These are phyloP conservation scores for Leptographium procerum DNA, from an alignment of 2,329 filamentous ascomycete genomes.

Conservation along the genomic window DNA sequence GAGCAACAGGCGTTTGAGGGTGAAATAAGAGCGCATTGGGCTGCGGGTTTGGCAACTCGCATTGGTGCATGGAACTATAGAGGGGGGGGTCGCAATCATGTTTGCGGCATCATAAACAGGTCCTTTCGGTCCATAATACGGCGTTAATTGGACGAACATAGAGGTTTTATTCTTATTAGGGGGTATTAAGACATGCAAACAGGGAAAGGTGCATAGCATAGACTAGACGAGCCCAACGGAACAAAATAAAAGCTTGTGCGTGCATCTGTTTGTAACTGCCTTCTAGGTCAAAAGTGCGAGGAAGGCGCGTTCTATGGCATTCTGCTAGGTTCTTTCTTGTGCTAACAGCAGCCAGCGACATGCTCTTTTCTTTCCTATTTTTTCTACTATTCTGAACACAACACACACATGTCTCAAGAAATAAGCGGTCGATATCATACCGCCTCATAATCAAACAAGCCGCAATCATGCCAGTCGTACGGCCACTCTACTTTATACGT, in stretches of 20 bases:
- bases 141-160: not conserved
- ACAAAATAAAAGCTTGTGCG: not conserved
- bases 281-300: not conserved
- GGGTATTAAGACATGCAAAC: not conserved
- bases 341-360: not conserved
- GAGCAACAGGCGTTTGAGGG: not conserved
- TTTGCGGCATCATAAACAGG: not conserved
- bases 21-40: not conserved
- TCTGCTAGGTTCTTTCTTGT: not conserved
- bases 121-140: not conserved
- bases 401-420: not conserved
- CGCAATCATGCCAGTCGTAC: not conserved
- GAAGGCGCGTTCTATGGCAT: not conserved
- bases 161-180: not conserved
- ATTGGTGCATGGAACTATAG: not conserved
- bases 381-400: not conserved
- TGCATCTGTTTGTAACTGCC: not conserved
- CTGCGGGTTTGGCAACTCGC: not conserved
- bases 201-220: not conserved
- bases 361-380: not conserved
- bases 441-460: not conserved
- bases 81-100: too few species aligned
- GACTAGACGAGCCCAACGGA: not conserved
- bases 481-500: not conserved
- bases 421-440: not conserved